phyloP scores from a whole-genome alignment of 164 flowering plant genomes.

The Stephania yunnanensis region DNA sequence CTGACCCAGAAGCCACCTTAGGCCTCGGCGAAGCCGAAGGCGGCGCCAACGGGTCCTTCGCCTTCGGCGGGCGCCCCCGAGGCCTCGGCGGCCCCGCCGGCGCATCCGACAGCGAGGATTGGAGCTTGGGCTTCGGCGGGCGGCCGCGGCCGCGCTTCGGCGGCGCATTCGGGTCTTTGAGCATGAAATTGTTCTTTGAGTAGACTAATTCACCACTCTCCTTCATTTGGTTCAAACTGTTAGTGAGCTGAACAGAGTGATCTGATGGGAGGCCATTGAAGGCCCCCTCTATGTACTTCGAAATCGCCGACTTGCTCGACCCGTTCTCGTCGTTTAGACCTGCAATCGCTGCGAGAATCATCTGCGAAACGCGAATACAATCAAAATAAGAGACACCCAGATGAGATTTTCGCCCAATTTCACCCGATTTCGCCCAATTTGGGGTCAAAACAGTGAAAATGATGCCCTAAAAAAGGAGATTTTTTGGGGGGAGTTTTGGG shows the following conservation, averaged over 20 bases:
- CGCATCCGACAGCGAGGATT: conserved; percentile 24
- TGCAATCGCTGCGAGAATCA: conserved; percentile 67
- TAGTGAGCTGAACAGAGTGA: conserved; percentile 48
- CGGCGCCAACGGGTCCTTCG: conserved; percentile 36
- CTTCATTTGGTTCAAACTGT: conserved; percentile 62
- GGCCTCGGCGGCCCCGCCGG: conserved; percentile 52
- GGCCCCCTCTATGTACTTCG: conserved; percentile 53
- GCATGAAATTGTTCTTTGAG: conserved; percentile 72
- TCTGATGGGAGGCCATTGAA: conserved; percentile 57
- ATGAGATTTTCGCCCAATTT: not conserved
- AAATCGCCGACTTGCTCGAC: conserved; percentile 60
- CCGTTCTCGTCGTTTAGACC: conserved; percentile 54
- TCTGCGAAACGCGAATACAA: conserved; percentile 25
- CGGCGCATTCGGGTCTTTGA: conserved; percentile 56
- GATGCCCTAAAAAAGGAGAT: not conserved
- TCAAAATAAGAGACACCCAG: conserved; percentile 3
- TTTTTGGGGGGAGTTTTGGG: not conserved
- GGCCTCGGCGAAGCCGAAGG: conserved; percentile 29
- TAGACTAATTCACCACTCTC: conserved; percentile 52
- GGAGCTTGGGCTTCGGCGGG: conserved; percentile 69
- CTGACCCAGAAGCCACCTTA: conserved; percentile 13
- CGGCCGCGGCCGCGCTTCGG: conserved; percentile 83
- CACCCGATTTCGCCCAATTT: not conserved
- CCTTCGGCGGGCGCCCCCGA: conserved; percentile 49
- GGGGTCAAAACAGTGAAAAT: not conserved